phyloP scores from a whole-genome alignment of 139 green algal genomes.

The Coelastrella sp. region DNA sequence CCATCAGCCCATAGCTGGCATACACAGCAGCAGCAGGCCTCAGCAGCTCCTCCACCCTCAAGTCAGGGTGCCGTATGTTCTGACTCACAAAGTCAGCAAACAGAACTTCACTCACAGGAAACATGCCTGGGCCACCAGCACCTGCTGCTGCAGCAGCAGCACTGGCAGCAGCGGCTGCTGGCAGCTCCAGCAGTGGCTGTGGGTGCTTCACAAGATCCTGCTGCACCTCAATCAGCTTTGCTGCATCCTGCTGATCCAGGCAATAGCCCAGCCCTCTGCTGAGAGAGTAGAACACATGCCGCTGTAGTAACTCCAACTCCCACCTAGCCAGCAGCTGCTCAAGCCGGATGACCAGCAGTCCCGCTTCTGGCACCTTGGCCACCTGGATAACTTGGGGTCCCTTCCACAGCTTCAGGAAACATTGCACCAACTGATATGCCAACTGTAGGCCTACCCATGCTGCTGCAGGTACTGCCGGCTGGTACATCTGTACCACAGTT shows the following conservation, averaged over 20 bases:
- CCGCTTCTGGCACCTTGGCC: not conserved
- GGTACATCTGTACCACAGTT: not conserved
- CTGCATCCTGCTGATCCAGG: not conserved
- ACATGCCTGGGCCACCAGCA: not conserved
- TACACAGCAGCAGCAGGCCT: constrained; percentile 21
- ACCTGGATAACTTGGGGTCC: not conserved
- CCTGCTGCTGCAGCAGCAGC: constrained; percentile 3
- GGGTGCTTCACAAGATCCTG: not conserved
- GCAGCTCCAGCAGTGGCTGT: constrained; percentile 8
- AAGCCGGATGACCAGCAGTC: not conserved
- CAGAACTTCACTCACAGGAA: constrained; percentile 14
- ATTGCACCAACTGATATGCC: not conserved
- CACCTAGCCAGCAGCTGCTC: not conserved
- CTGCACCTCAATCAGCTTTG: not conserved
- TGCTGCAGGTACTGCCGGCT: constrained; percentile 1
- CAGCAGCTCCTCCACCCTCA: constrained; percentile 9
- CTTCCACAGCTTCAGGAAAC: constrained; percentile 31
- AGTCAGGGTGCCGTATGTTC: not conserved
- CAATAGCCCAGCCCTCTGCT: not conserved
- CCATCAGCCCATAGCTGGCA: not conserved
- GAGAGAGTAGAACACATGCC: constrained; percentile 34
- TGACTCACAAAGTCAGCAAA: constrained; percentile 37
- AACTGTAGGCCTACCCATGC: constrained; percentile 29
- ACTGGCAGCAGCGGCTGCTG: not conserved
- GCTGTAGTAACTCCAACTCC: constrained; percentile 43